Conservation (phyloP, 2,329 filamentous ascomycete species). For the Hypoxylon sp. region DNA sequence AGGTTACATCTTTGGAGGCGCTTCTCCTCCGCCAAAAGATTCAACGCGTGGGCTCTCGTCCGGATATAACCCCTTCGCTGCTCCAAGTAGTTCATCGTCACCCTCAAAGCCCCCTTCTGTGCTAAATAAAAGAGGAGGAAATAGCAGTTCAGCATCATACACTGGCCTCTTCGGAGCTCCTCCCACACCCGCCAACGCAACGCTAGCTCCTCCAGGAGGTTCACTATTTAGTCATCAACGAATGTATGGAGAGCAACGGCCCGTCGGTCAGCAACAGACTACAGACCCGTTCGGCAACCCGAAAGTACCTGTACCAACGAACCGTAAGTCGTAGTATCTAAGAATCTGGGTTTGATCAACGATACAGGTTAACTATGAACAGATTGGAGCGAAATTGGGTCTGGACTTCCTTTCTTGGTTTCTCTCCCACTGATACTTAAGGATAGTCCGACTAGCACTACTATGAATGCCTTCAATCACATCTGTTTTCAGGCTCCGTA, state of each 20-base stretch:
- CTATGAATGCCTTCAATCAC: not conserved
- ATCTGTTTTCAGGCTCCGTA: constrained; percentile 15
- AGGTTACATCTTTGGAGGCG: not conserved
- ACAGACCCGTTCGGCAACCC: not conserved
- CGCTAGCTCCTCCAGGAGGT: not conserved
- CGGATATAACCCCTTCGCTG: not conserved
- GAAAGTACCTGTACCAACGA: not conserved
- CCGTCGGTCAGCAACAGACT: not conserved
- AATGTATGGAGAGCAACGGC: too few relatives aligned
- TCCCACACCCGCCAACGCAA: not conserved
- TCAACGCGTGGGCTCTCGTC: not conserved
- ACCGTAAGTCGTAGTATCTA: not conserved
- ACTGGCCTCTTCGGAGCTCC: not conserved
- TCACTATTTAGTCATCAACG: not conserved
- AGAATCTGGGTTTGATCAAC: not conserved
- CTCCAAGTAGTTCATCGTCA: not conserved
- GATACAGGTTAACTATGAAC: not conserved
- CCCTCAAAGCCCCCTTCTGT: not conserved
- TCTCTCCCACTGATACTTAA: not conserved
- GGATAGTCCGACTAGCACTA: not conserved
- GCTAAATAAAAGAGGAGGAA: not conserved
- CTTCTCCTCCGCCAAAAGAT: not conserved
- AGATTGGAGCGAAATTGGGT: not conserved
- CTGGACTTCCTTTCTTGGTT: not conserved
- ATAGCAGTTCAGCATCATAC: not conserved